Evolutionary conservation across 176 grass and related monocot species (phyloP).

Genomic region (Aegilops sharonensis): DNA sequence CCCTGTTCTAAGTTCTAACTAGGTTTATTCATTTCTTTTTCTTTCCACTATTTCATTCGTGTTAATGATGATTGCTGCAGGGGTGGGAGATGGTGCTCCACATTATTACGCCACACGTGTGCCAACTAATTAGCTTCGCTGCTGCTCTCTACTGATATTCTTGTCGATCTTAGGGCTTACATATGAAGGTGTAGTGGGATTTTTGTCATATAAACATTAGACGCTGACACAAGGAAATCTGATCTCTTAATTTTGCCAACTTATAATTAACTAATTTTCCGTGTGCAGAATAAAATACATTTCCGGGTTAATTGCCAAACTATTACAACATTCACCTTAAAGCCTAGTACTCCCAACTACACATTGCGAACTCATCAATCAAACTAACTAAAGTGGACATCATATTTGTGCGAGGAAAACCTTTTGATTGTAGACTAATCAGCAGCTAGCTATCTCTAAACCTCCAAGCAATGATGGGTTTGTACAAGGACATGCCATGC

Average conservation of each 20-base stretch:
- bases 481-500: neutral
- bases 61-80: slow-evolving; percentile 38
- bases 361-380: neutral
- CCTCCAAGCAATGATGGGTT: neutral
- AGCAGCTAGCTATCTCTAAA: neutral
- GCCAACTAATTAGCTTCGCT: slow-evolving; percentile 17
- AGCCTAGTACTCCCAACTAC: neutral
- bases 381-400: neutral
- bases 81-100: slow-evolving; percentile 35
- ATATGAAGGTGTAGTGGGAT: neutral
- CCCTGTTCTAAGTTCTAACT: neutral
- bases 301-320: neutral
- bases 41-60: slow-evolving; percentile 18
- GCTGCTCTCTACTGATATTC: slow-evolving; percentile 13
- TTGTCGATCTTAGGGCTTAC: neutral
- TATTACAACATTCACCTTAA: neutral
- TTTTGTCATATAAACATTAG: neutral
- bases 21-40: neutral
- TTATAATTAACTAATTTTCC: neutral
- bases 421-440: neutral
- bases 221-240: neutral
- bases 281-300: neutral
- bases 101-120: slow-evolving; percentile 48
- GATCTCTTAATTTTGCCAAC: neutral
- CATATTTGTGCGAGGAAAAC: neutral